Conservation (phyloP, 2,329 filamentous ascomycete species). For the Xylariaceae sp. region DNA sequence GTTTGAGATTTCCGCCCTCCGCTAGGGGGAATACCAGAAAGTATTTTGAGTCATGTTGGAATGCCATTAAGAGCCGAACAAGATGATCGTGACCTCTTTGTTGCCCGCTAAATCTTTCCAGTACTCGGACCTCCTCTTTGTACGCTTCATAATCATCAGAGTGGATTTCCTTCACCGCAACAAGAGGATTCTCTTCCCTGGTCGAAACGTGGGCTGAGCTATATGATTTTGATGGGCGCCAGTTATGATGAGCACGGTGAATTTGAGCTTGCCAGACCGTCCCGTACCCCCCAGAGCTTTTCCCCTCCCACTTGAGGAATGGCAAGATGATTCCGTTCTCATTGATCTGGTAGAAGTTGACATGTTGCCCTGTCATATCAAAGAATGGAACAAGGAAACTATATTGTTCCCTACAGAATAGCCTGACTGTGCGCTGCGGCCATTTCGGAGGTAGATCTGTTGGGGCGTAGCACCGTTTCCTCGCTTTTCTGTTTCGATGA, state of each 20-base stretch:
- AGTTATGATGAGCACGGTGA: constrained; percentile 14
- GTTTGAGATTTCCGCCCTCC: constrained; percentile 7
- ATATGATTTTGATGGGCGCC: not conserved
- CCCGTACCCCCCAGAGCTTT: constrained; percentile 6
- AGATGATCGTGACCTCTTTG: constrained; percentile 12
- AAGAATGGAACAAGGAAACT: constrained; percentile 9
- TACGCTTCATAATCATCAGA: constrained; percentile 5
- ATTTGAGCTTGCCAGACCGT: constrained; percentile 13
- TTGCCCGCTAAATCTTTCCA: constrained; percentile 10
- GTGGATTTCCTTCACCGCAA: constrained; percentile 17
- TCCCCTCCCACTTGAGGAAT: not conserved
- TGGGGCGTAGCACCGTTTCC: not conserved
- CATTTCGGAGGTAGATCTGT: not conserved
- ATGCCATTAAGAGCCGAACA: constrained; percentile 13
- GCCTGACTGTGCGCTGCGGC: not conserved
- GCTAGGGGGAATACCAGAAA: constrained; percentile 18
- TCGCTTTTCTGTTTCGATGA: no score
- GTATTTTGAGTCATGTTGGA: constrained; percentile 11
- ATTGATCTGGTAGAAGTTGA: constrained; percentile 7
- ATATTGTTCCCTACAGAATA: constrained; percentile 7
- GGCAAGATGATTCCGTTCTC: not conserved
- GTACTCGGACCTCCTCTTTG: constrained; percentile 8
- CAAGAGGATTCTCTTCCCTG: not conserved
- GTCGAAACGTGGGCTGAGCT: not conserved
- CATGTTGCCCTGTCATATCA: constrained; percentile 1